Base-by-base conservation (phyloP, 2,329 filamentous ascomycete genomes). In the Aspergillaceae sp. region DNA sequence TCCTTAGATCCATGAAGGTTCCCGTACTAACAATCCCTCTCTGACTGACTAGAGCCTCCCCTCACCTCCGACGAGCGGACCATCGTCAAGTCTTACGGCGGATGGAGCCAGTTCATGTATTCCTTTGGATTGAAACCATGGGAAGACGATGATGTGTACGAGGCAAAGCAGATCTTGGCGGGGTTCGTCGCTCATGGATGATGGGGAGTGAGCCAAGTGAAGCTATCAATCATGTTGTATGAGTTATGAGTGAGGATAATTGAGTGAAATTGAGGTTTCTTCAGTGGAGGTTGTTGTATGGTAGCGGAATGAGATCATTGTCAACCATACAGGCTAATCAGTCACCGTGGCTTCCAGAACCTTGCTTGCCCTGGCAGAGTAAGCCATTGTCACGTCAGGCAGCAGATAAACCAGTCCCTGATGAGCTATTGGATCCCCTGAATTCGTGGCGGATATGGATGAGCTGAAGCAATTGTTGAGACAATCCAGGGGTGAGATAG, bases 21-120 rank as follows among this genome's bases (percentile, higher is more conserved):
- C 19, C 19, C 19, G 19, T 19, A 19, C 19, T 19, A 19, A 19
- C 29, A 40, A 42, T 8, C 26, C 10, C 44, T 29, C 44, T 29
- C 1, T 11, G 4, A 7, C 3, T 29, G 7, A 19, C 26, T 46
- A 62, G 59, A 62, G 3, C 59, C 59, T 8, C 53, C 55, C 7
- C 57, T 60, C n/a, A 52, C 51, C 11, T 49, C 56, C 10, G 52
- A 45, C 3, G 56, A 64, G 37, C 54, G 56, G 9, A 40, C 40
- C 2, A 56, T 60, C 7, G 55, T 62, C 44, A 58, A 61, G 35
- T 41, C 35, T 29, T 62, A 61, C 27, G 60, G 58, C 7, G 53
- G 58, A 7, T 63, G 60, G 61, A 55, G 55, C 1, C 7, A 29
- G 2, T 64, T 63, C 33, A 48, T 62, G 46, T 1, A 7, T 0